phyloP scores from a whole-genome alignment of 2,329 filamentous ascomycete genomes.

The Fragosphaeria purpurea region DNA sequence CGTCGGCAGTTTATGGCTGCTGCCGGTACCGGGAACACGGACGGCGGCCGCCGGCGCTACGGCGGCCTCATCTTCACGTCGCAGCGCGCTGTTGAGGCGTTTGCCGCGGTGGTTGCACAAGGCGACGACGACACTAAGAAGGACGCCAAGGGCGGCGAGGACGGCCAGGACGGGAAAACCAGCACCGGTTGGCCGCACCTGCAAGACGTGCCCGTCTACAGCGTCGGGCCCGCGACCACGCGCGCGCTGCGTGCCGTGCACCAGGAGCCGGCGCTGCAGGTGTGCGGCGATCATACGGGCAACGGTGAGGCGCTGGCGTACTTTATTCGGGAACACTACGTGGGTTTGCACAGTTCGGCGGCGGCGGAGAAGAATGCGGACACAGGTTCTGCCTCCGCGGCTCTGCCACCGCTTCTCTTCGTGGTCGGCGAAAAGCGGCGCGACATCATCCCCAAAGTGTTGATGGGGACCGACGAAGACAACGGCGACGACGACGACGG shows the following conservation, averaged over 20 bases:
- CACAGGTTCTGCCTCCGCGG: slow-evolving; percentile 30
- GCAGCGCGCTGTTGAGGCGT: slow-evolving; percentile 73
- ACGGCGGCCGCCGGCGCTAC: slow-evolving; percentile 32
- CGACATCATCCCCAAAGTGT: slow-evolving; percentile 77
- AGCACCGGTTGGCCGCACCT: slow-evolving; percentile 38
- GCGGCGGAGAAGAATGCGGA: slow-evolving; percentile 28
- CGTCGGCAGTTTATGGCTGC: slow-evolving; percentile 26
- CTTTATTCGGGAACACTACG: slow-evolving; percentile 73
- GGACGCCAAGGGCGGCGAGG: slow-evolving; percentile 9
- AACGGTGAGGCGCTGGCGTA: slow-evolving; percentile 71
- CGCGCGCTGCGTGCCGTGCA: slow-evolving; percentile 55
- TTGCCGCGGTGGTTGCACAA: slow-evolving; percentile 51
- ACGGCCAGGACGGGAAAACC: background rate
- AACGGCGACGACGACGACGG: slow-evolving; percentile 24
- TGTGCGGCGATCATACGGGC: slow-evolving; percentile 74
- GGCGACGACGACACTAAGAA: slow-evolving; percentile 21
- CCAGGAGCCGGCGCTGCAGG: slow-evolving; percentile 41
- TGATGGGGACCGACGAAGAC: slow-evolving; percentile 41
- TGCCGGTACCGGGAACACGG: too few species aligned
- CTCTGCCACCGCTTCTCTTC: slow-evolving; percentile 66
- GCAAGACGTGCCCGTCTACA: slow-evolving; percentile 55
- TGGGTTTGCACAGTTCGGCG: slow-evolving; percentile 12
- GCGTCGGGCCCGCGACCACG: slow-evolving; percentile 71
- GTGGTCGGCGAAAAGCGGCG: slow-evolving; percentile 81
- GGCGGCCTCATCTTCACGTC: slow-evolving; percentile 79